phyloP scores from a whole-genome alignment of 768 basidiomycete species.

The Mycena metata region DNA sequence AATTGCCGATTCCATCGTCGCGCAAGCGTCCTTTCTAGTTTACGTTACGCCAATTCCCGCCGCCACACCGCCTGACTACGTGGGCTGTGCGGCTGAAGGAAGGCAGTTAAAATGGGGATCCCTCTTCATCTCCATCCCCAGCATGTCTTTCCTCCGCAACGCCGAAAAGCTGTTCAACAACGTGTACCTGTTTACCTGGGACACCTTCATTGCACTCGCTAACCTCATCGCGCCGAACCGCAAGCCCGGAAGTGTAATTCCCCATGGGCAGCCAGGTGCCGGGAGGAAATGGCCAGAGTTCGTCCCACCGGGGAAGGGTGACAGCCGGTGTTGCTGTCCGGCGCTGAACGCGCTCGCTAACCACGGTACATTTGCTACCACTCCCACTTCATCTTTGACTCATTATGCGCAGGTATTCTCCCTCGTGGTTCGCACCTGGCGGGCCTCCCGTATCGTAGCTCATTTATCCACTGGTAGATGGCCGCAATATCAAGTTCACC shows the following conservation, averaged over 20 bases:
- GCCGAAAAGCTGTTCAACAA: conserved; percentile 9
- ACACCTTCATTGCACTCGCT: conserved; percentile 48
- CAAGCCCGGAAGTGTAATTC: conserved; percentile 52
- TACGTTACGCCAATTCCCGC: too few species aligned
- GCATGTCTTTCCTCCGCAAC: not conserved
- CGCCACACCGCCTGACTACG: too few species aligned
- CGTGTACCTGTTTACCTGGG: conserved; percentile 47
- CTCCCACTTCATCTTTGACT: not conserved
- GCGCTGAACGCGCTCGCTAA: conserved; percentile 69
- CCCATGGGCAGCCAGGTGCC: conserved; percentile 42
- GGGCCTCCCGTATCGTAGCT: not conserved
- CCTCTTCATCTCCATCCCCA: too few species aligned
- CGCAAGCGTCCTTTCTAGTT: too few species aligned
- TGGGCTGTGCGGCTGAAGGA: too few species aligned
- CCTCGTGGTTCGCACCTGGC: conserved; percentile 13
- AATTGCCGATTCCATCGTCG: too few species aligned
- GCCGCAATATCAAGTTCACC: conserved; percentile 59
- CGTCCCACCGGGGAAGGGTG: conserved; percentile 51
- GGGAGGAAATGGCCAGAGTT: conserved; percentile 62
- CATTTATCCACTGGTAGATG: conserved; percentile 41
- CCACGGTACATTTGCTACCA: conserved; percentile 55
- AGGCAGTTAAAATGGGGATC: too few species aligned
- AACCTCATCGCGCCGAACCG: conserved; percentile 51
- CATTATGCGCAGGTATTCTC: conserved; percentile 36
- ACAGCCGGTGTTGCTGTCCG: conserved; percentile 66